Evolutionary conservation across 306 rosid species (phyloP), one percentile per base, ranked within the genome.

Genomic region (Inga leiocalycina): DNA sequence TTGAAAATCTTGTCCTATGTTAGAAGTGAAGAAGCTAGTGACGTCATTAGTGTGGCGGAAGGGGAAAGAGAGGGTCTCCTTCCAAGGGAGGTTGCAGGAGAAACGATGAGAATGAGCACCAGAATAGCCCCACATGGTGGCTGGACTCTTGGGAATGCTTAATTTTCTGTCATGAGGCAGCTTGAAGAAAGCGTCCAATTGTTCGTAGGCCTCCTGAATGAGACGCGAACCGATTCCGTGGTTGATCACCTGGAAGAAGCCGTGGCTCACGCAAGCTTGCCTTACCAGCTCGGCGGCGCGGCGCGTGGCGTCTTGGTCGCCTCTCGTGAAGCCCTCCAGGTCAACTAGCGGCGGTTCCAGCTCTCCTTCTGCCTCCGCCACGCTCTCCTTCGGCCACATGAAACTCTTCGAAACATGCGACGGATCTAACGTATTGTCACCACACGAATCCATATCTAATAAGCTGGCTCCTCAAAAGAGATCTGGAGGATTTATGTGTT

Each of bases 31-130:
- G 81, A 71, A 90, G 61, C 82, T 83, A 11, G 39, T 49, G 35
- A 65, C 71, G 20, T 6, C 43, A 11, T 87, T 88, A 13, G 80
- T 74, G 7, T 84, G 83, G 65, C 76, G 86, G 81, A 81, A 90
- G 7, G 80, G 88, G 35, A 91, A 93, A 34, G 97, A 88, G 41
- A 93, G 71, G 52, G 97, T 90, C 82, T 93, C 97, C 87, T 93
- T 93, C 97, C 97, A 93, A 1, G 95, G 97, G 65, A 93, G 81
- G 20, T 81, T 93, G 1, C 93, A 74, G 1, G 94, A 80, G 69
- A 88, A 93, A 11, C 97, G 90, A 52, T 93, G 91, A 34, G 90
- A 84, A 79, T 91, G 95, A 1, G 94, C 93, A n/a, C 90, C 91
- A 2, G 97, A 91, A 65, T 88, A 91, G 1, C 97, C 95, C 88